Conservation (phyloP, 768 basidiomycete genomes). For the Neoboletus subvelutipes region DNA sequence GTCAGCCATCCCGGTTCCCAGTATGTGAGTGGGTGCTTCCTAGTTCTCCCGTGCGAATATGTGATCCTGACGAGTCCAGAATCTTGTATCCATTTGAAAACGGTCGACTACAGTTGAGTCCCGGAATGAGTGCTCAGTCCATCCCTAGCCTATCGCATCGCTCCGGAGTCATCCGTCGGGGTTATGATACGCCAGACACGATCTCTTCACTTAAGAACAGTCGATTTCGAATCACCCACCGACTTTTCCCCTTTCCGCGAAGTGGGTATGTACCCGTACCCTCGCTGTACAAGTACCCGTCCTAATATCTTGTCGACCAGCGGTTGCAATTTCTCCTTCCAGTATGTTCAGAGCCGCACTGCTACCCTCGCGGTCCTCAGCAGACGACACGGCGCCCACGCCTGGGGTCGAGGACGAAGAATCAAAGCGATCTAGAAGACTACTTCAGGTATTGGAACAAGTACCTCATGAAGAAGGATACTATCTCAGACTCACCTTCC, state of each 20-base stretch:
- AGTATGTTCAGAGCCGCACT: background rate
- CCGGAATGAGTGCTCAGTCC: background rate
- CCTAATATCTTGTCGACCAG: background rate
- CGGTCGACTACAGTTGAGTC: no score
- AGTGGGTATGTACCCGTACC: background rate
- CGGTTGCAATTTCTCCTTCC: background rate
- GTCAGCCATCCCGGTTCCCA: background rate
- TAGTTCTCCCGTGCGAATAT: no score
- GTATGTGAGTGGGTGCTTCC: background rate
- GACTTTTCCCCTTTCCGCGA: background rate
- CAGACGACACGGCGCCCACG: background rate
- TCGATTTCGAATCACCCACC: background rate
- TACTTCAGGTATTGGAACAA: background rate
- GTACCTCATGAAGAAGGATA: background rate
- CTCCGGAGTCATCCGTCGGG: no score
- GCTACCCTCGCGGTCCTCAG: background rate
- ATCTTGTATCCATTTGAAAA: background rate
- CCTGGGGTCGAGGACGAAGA: background rate
- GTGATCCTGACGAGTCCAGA: no score
- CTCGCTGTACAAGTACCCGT: background rate
- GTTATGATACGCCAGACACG: background rate
- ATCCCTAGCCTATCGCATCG: background rate
- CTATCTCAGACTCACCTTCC: background rate
- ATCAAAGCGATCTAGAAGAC: no score
- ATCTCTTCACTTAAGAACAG: background rate